Evolutionary conservation across 352 stramenopile genomes (phyloP).

Genomic region (Salisapilia sapeloensis): DNA sequence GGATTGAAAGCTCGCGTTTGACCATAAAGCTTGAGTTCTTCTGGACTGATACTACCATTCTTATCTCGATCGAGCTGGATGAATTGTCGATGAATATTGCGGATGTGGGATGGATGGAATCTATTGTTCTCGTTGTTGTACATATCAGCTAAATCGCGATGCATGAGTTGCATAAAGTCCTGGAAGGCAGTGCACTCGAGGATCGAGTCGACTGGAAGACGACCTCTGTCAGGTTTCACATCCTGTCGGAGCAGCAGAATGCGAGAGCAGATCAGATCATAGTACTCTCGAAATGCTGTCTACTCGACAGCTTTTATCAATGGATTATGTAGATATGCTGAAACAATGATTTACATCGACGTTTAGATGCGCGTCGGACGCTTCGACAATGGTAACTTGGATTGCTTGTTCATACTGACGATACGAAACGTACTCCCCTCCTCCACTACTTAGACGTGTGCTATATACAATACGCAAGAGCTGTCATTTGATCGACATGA

Average conservation of each 20-base stretch:
- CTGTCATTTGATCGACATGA: no score
- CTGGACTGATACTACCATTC: slow-evolving; percentile 31
- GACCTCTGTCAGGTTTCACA: slow-evolving; percentile 5
- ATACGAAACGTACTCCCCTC: no score
- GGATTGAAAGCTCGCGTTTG: slow-evolving; percentile 57
- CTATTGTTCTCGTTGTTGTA: slow-evolving; percentile 12
- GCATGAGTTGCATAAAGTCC: slow-evolving; percentile 24
- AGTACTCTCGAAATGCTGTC: slow-evolving; percentile 31
- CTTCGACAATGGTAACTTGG: no score
- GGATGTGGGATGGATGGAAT: slow-evolving; percentile 14
- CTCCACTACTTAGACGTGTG: no score
- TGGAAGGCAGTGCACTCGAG: slow-evolving; percentile 12
- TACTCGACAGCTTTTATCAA: no score
- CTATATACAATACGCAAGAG: no score
- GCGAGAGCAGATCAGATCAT: slow-evolving; percentile 36
- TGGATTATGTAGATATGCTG: no score
- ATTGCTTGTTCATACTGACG: no score
- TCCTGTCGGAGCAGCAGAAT: slow-evolving; percentile 34
- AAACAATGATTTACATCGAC: no score
- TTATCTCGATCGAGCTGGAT: slow-evolving; percentile 40
- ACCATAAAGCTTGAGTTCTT: slow-evolving; percentile 29
- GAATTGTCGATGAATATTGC: slow-evolving; percentile 35
- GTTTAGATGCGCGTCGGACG: no score
- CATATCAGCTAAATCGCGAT: slow-evolving; percentile 9
- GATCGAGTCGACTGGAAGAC: slow-evolving; percentile 19